Evolutionary conservation across 768 basidiomycete species (phyloP).

Genomic region (Gymnopilus junonius): DNA sequence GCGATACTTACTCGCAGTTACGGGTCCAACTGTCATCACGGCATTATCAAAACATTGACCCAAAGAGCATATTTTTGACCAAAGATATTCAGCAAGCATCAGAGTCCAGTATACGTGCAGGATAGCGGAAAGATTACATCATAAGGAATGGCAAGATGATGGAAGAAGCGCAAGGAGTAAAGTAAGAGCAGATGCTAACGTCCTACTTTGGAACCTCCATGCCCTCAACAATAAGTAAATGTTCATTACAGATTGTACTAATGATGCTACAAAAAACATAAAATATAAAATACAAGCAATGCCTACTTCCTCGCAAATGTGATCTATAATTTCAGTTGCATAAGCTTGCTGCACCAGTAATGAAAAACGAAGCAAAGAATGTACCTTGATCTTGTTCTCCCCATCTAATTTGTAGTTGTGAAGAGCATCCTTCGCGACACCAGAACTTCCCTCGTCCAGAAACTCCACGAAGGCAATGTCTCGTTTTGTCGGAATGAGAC

Average conservation of each 20-base stretch:
- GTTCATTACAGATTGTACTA: conserved; percentile 12
- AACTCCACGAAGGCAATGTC: conserved; percentile 99
- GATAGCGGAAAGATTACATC: too few species aligned
- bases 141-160: too few species aligned
- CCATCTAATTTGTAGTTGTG: conserved; percentile 98
- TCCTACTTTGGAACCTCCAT: background rate
- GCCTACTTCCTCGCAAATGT: conserved; percentile 75
- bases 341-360: background rate
- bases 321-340: conserved; percentile 45
- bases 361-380: conserved; percentile 10
- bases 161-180: background rate
- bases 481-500: conserved; percentile 96
- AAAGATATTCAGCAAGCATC: background rate
- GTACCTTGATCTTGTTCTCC: conserved; percentile 97
- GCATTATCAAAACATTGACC: background rate
- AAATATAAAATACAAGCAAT: conserved; percentile 16
- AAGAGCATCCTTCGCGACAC: conserved; percentile 91
- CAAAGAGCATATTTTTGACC: background rate
- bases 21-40: background rate
- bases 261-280: conserved; percentile 19
- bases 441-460: conserved; percentile 89
- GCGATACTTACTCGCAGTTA: conserved; percentile 7
- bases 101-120: too few species aligned
- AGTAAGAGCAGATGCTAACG: background rate
- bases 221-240: background rate